These are phyloP conservation scores for Withania somnifera DNA, from an alignment of 305 asterid species.

Conservation along the genomic window DNA sequence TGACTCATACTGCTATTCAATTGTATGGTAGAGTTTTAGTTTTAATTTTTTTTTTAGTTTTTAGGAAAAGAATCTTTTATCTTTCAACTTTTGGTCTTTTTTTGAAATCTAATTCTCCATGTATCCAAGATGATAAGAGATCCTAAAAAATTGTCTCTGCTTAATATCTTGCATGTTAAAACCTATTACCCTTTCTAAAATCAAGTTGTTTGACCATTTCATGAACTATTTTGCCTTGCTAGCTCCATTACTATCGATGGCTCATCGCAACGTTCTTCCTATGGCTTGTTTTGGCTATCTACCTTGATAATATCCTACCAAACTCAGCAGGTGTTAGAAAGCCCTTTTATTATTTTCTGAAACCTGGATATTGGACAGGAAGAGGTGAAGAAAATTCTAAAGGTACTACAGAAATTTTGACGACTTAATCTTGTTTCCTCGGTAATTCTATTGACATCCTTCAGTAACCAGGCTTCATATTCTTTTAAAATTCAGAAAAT, in stretches of 20 bases:
- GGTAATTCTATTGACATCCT: background rate
- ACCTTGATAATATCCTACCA: slow-evolving; percentile 12
- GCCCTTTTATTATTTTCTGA: slow-evolving; percentile 8
- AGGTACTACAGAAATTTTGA: background rate
- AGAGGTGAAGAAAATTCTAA: background rate
- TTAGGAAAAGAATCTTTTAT: no score
- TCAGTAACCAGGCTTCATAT: background rate
- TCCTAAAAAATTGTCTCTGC: background rate
- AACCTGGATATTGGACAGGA: slow-evolving; percentile 13
- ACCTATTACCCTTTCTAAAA: background rate
- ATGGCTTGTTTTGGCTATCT: slow-evolving; percentile 13
- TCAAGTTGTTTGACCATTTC: background rate
- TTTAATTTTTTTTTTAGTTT: background rate
- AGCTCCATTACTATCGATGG: slow-evolving; percentile 10
- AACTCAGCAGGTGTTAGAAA: slow-evolving; percentile 10
- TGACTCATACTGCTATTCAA: background rate
- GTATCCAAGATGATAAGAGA: background rate
- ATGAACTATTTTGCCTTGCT: background rate
- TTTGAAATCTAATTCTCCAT: background rate
- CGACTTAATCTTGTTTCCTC: background rate
- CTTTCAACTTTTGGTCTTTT: no score
- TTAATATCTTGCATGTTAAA: background rate
- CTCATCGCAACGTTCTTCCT: slow-evolving; percentile 4
- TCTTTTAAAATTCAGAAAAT: background rate
- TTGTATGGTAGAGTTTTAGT: background rate